phyloP scores from a whole-genome alignment of 2,329 filamentous ascomycete species.

The Scedosporium boydii region DNA sequence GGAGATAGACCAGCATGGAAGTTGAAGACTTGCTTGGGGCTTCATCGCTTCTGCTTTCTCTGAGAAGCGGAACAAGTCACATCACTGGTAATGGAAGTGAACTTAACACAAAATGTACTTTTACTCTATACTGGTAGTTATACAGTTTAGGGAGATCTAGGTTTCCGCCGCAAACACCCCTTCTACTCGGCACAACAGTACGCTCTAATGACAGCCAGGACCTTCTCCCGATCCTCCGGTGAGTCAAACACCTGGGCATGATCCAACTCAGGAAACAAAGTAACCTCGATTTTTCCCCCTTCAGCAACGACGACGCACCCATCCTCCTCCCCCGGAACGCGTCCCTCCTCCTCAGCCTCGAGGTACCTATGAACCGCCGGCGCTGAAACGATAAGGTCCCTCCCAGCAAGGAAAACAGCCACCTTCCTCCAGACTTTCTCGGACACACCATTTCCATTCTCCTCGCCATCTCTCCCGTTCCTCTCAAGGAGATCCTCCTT shows the following conservation, averaged over 20 bases:
- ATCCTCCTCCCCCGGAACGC: not conserved
- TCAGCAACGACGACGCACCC: conserved; percentile 6
- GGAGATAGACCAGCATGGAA: no score
- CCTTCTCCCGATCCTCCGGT: conserved; percentile 15
- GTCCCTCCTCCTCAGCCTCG: conserved; percentile 3
- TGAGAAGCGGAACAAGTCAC: no score
- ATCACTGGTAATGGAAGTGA: no score
- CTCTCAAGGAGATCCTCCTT: conserved; percentile 46
- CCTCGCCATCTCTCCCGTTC: not conserved
- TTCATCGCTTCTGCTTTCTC: no score
- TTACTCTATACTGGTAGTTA: no score
- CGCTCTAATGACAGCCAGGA: conserved; percentile 13
- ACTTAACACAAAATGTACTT: no score
- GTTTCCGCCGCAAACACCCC: not conserved
- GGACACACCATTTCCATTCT: conserved; percentile 8
- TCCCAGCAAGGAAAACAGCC: conserved; percentile 48
- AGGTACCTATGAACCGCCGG: conserved; percentile 49
- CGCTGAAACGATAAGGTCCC: conserved; percentile 58
- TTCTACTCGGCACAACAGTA: not conserved
- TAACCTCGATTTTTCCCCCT: conserved; percentile 38
- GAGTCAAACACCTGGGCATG: conserved; percentile 53
- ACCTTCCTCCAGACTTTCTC: conserved; percentile 25
- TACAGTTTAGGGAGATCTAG: no score
- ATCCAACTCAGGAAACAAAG: conserved; percentile 52
- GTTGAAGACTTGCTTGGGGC: no score